Evolutionary conservation across 768 basidiomycete genomes (phyloP).

Genomic region (Tricholoma hemisulphureum): DNA sequence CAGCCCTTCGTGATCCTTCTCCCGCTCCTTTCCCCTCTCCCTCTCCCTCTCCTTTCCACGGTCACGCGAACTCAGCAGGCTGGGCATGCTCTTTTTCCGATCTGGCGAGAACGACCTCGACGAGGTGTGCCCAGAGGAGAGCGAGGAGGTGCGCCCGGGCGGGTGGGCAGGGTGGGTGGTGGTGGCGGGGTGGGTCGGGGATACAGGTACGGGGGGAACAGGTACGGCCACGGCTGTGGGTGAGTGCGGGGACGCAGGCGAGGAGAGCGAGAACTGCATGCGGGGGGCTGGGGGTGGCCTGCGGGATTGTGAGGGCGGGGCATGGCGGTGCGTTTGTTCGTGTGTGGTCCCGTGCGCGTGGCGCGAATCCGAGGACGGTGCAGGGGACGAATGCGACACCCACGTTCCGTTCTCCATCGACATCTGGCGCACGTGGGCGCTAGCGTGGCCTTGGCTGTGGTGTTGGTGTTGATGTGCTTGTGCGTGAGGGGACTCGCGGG

Average conservation of each 20-base stretch:
- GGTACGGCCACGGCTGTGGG: background rate
- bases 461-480: slow-evolving; percentile 3
- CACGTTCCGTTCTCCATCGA: background rate
- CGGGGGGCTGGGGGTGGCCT: slow-evolving; percentile 14
- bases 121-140: background rate
- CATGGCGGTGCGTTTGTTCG: background rate
- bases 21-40: slow-evolving; percentile 1
- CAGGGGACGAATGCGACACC: background rate
- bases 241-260: slow-evolving; percentile 1
- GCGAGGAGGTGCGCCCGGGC: background rate
- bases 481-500: background rate
- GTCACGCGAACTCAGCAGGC: slow-evolving; percentile 6
- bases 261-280: slow-evolving; percentile 10
- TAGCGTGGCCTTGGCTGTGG: too few species aligned
- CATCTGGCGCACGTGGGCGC: background rate
- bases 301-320: slow-evolving; percentile 7
- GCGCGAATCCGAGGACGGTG: background rate
- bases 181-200: background rate
- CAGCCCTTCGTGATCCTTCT: background rate
- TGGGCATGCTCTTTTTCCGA: slow-evolving; percentile 13
- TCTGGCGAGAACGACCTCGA: slow-evolving; percentile 1
- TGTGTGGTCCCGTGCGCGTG: background rate
- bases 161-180: background rate
- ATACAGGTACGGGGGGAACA: background rate
- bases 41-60: slow-evolving; percentile 10